These are phyloP conservation scores for Kodamaea hsintzibuensis DNA, from an alignment of 805 yeast genomes.

Conservation along the genomic window DNA sequence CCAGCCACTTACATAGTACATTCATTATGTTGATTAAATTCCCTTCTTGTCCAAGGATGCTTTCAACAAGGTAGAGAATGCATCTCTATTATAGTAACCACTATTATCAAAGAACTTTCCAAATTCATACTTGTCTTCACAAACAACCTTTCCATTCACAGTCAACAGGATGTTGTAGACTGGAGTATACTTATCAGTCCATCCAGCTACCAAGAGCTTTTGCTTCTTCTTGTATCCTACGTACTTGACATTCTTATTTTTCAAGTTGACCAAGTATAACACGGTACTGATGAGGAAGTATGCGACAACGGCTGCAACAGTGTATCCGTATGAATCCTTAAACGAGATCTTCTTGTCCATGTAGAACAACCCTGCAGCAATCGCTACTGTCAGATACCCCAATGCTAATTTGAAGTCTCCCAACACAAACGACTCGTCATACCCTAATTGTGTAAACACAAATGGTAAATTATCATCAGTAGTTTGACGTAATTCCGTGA, in stretches of 20 bases:
- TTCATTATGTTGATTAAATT: no score
- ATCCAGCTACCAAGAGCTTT: conserved; percentile 41
- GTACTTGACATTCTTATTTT: conserved; percentile 48
- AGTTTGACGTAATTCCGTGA: conserved; percentile 47
- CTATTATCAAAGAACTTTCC: conserved; percentile 46
- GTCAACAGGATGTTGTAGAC: conserved; percentile 39
- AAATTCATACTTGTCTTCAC: conserved; percentile 32
- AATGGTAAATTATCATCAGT: conserved; percentile 50
- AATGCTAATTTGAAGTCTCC: conserved; percentile 49
- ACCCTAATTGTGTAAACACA: conserved; percentile 46
- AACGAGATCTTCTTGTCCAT: conserved; percentile 51
- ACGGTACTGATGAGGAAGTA: conserved; percentile 40
- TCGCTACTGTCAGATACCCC: conserved; percentile 47
- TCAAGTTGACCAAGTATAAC: conserved; percentile 33
- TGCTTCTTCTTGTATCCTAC: conserved; percentile 38
- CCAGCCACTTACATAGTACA: no score
- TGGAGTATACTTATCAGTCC: conserved; percentile 48
- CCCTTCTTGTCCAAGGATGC: conserved; percentile 19
- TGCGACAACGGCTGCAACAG: conserved; percentile 33
- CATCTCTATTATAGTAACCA: conserved; percentile 44
- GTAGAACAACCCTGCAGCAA: conserved; percentile 48
- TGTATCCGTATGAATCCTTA: conserved; percentile 36
- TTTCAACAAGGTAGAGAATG: conserved; percentile 27
- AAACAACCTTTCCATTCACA: conserved; percentile 25
- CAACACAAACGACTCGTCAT: conserved; percentile 45